phyloP scores from a whole-genome alignment of 2,329 filamentous ascomycete genomes.

The Colletotrichum horii region DNA sequence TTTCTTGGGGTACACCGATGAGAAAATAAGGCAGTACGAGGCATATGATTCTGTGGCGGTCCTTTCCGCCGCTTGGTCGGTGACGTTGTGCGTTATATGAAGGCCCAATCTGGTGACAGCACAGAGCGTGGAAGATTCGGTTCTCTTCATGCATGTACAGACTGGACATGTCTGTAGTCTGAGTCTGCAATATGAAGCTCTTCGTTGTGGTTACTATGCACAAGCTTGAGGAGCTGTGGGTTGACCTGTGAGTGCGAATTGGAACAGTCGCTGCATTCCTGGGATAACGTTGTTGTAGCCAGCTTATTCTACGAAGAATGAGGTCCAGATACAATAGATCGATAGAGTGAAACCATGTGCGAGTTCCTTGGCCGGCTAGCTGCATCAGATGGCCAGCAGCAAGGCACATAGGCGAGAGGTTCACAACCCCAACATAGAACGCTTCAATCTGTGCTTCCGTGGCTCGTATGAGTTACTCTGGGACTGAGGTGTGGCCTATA shows the following conservation, averaged over 20 bases:
- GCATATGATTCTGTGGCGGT: background rate
- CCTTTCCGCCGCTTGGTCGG: background rate
- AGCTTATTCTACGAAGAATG: background rate
- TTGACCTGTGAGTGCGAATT: rapidly evolving
- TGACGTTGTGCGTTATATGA: rapidly evolving
- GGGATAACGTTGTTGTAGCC: rapidly evolving
- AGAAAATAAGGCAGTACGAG: background rate
- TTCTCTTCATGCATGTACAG: background rate
- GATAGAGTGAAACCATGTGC: rapidly evolving
- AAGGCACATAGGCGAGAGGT: background rate
- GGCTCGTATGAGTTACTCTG: background rate
- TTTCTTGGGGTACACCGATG: background rate
- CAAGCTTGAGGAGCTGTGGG: background rate
- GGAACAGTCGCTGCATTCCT: rapidly evolving
- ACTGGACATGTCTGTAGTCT: background rate
- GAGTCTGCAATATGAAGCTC: background rate
- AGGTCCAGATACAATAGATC: background rate
- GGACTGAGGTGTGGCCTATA: background rate
- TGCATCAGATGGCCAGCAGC: rapidly evolving
- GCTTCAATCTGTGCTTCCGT: rapidly evolving
- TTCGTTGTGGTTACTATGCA: background rate
- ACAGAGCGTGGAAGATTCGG: background rate
- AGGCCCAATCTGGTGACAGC: background rate
- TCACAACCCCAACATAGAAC: rapidly evolving
- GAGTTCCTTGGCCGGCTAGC: rapidly evolving